Evolutionary conservation across 306 rosid genomes (phyloP), one percentile per base, ranked within the genome.

Genomic region (Urtica urens): DNA sequence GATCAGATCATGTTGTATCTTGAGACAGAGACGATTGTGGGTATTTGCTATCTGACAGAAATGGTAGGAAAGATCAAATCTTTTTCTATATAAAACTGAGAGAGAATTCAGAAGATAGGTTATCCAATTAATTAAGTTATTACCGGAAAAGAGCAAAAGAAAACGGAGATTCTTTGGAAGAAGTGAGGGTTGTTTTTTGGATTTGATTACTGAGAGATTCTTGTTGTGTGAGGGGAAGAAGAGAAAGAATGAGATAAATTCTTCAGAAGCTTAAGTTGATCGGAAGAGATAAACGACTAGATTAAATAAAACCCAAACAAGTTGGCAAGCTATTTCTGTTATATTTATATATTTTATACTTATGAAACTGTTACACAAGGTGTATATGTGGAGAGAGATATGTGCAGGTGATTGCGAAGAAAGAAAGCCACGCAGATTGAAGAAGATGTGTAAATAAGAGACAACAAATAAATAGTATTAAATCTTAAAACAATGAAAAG

Each of bases 211-310:
- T 51, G 59, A 59, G 49, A 61, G 54, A 59, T 61, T 69, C 50
- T 22, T 52, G 45, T 43, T 6, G 7, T 16, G 10, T 26, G 24
- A 57, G 31, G 44, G 20, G 51, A 26, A 42, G 24, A 35, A 50
- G 59, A 59, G 50, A 56, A 57, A 57, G 33, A 16, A 53, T 30
- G 51, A 58, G 53, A 67, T 42, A 66, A 59, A 66, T 71, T 59
- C 46, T n/a, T 34, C 57, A 61, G 58, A 72, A 58, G 77, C 51
- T 50, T 75, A 55, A 49, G 71, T 72, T 62, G 68, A 66, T 71
- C 12, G 27, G 46, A 64, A 64, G 80, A n/a, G n/a, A n/a, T n/a
- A n/a, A n/a, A n/a, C n/a, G n/a, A 48, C 58, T 66, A 66, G 40
- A 23, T 49, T n/a, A 66, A 41, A 39, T 35, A 29, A 58, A 35